A percentile compares a stretch with the other conserved stretches of the same genome.
Evolutionary conservation across 768 basidiomycete species (phyloP).

Genomic region (Collybiopsis confluens): DNA sequence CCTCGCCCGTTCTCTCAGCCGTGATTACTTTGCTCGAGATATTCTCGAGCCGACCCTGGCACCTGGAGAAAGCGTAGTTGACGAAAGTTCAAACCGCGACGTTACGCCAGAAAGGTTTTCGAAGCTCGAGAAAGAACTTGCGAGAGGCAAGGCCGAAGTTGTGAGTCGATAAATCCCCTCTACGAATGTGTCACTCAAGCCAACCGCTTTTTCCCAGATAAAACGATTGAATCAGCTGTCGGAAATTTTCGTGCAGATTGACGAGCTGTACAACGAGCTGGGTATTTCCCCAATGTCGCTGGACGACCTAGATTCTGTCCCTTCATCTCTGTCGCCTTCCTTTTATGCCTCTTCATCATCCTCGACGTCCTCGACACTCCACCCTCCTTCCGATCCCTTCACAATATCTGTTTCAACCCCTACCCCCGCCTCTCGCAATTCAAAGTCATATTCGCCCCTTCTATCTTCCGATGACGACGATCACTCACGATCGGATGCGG

Average conservation of each 20-base stretch:
- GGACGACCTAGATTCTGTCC: slow-evolving; percentile 35
- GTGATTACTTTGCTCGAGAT: slow-evolving; percentile 55
- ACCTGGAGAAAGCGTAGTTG: slow-evolving; percentile 30
- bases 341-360: too few species aligned
- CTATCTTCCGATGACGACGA: slow-evolving; percentile 32
- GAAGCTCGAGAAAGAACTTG: slow-evolving; percentile 78
- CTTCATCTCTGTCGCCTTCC: slow-evolving; percentile 19
- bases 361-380: slow-evolving; percentile 27
- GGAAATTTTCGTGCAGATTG: slow-evolving; percentile 65
- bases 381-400: slow-evolving; percentile 29
- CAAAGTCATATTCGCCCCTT: slow-evolving; percentile 29
- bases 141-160: slow-evolving; percentile 82
- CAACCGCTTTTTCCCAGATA: slow-evolving; percentile 37
- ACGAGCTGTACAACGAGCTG: slow-evolving; percentile 80
- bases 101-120: slow-evolving; percentile 80
- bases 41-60: slow-evolving; percentile 45
- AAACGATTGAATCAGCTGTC: slow-evolving; percentile 67
- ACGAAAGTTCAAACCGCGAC: slow-evolving; percentile 48
- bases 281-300: slow-evolving; percentile 62
- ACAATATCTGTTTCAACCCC: slow-evolving; percentile 30
- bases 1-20: slow-evolving; percentile 57
- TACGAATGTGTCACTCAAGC: not conserved
- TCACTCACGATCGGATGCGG: slow-evolving; percentile 32
- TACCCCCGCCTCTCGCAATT: slow-evolving; percentile 47
- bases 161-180: slow-evolving; percentile 38